Base-by-base conservation (phyloP, 371 early-diverging fungal genomes). In the Actinomortierella ambigua region DNA sequence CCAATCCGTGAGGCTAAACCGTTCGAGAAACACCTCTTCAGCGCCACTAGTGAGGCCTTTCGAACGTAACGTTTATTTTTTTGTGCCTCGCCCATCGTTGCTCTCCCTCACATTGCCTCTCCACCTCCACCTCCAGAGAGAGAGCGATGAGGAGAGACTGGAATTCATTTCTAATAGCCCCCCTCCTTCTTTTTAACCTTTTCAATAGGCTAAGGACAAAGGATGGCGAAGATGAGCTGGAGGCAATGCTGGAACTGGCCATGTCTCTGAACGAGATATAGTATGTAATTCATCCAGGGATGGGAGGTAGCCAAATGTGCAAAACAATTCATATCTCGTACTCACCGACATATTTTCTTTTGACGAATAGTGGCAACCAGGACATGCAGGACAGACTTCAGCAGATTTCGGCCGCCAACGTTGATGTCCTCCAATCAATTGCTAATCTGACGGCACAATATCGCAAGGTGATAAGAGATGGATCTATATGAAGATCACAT, bases 261-360 rank as follows among this genome's bases (percentile, higher is more conserved):
- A 43, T 39, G 3, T 50, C 55, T 15, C 26, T 71, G 50, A 71
- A 71, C 34, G 71, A 71, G 56, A 71, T 71, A 15, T 71, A 66
- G 71, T 71, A 62, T 34, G 34, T 34, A 6, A 11, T 34, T 28
- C 23, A 8, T 46, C 18, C 29, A 14, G n/a, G n/a, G n/a, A n/a
- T n/a, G n/a, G n/a, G n/a, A n/a, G n/a, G n/a, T n/a, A n/a, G n/a
- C n/a, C n/a, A n/a, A n/a, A n/a, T n/a, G n/a, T n/a, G n/a, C n/a
- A n/a, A n/a, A n/a, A n/a, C n/a, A n/a, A n/a, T n/a, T n/a, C n/a
- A n/a, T n/a, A n/a, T n/a, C n/a, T n/a, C n/a, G n/a, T n/a, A n/a
- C n/a, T n/a, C n/a, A n/a, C n/a, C n/a, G n/a, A n/a, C n/a, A n/a
- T n/a, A 26, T 22, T 43, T 39, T 47, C 40, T 29, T 17, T 42